These are phyloP conservation scores for Exophiala sp. DNA, from an alignment of 2,329 filamentous ascomycete genomes.

Conservation along the genomic window DNA sequence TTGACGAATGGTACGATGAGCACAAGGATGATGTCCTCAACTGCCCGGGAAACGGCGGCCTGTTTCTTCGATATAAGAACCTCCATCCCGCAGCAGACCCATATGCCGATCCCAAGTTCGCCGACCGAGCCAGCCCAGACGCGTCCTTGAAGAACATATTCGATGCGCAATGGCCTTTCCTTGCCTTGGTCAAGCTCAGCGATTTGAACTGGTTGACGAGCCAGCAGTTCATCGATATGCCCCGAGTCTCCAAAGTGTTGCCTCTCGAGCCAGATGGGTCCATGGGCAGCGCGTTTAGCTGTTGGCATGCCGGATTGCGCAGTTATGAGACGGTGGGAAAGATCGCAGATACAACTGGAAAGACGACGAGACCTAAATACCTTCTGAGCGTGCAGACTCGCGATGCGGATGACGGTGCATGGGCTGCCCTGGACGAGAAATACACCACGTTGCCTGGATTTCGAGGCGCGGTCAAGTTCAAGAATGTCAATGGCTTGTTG, in stretches of 20 bases:
- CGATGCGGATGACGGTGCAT: constrained; percentile 1
- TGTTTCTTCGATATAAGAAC: constrained; percentile 20
- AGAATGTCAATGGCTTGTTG: constrained; percentile 13
- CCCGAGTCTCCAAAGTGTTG: constrained; percentile 8
- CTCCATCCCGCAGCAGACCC: background rate
- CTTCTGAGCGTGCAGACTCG: constrained; percentile 13
- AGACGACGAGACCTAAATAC: constrained; percentile 5
- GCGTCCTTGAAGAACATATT: constrained; percentile 9
- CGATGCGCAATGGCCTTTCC: constrained; percentile 11
- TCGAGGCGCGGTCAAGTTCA: constrained; percentile 9
- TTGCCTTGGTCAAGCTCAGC: constrained; percentile 15
- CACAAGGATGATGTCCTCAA: constrained; percentile 13
- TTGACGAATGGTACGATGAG: constrained; percentile 20
- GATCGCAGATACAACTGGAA: background rate
- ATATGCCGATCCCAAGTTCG: constrained; percentile 4
- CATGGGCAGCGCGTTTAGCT: constrained; percentile 14
- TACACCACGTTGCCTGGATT: constrained; percentile 9
- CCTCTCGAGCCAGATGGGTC: constrained; percentile 14
- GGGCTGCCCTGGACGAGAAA: constrained; percentile 7
- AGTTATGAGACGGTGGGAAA: constrained; percentile 11
- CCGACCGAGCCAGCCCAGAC: background rate
- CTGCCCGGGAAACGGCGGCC: constrained; percentile 15
- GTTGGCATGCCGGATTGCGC: constrained; percentile 11
- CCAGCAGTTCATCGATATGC: constrained; percentile 17
- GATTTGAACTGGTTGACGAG: constrained; percentile 13